Evolutionary conservation across 192 early-diverging fungal species (phyloP).

Genomic region (Coemansia sp.): DNA sequence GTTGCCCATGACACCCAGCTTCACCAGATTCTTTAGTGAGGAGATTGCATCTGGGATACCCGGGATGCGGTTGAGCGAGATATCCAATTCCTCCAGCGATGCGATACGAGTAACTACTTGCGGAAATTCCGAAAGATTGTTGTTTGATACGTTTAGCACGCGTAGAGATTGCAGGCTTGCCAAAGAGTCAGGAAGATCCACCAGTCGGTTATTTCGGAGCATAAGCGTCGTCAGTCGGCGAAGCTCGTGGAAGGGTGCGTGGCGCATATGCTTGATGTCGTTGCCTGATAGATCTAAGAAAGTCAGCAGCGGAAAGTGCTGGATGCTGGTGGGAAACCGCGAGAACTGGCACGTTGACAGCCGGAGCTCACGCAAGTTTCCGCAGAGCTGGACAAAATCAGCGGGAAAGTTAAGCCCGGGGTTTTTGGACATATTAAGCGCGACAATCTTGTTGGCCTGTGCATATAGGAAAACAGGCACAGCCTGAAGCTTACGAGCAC

Average conservation of each 20-base stretch:
- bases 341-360: constrained; percentile 71
- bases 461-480: constrained; percentile 77
- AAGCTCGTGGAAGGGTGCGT: constrained; percentile 64
- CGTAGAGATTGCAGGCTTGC: constrained; percentile 59
- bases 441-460: constrained; percentile 68
- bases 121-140: constrained; percentile 72
- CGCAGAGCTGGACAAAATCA: constrained; percentile 79
- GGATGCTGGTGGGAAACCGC: constrained; percentile 66
- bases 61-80: constrained; percentile 82
- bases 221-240: constrained; percentile 60
- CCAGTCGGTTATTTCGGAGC: constrained; percentile 73
- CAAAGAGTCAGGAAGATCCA: constrained; percentile 66
- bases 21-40: constrained; percentile 57
- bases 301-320: constrained; percentile 62
- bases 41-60: constrained; percentile 71
- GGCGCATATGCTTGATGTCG: constrained; percentile 63
- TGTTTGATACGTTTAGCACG: constrained; percentile 75
- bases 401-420: constrained; percentile 76
- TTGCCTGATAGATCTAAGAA: constrained; percentile 80
- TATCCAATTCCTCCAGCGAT: constrained; percentile 67
- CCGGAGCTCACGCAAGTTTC: constrained; percentile 61
- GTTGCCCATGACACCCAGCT: constrained; percentile 75
- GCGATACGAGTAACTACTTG: constrained; percentile 59
- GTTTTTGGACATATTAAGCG: constrained; percentile 82
- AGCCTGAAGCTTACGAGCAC: constrained; percentile 69